phyloP scores from a whole-genome alignment of 352 stramenopile genomes.

The Lagenidium sp. region DNA sequence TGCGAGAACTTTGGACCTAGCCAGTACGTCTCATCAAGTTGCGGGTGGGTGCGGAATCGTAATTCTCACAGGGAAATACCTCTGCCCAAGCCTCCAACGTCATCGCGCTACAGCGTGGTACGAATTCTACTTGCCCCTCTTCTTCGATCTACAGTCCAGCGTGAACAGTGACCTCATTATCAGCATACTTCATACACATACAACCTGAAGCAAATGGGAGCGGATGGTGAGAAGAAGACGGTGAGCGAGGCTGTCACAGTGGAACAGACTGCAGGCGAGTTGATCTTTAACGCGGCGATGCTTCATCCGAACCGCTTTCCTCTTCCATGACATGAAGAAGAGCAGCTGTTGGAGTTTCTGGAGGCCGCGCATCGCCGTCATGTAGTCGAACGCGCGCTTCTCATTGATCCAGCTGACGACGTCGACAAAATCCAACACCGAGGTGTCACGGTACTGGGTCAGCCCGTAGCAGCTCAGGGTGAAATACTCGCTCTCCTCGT shows the following conservation, averaged over 20 bases:
- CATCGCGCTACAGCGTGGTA: too few species aligned
- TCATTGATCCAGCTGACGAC: slow-evolving; percentile 48
- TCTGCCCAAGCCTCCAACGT: too few species aligned
- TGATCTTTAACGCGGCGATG: slow-evolving; percentile 23
- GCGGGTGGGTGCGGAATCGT: too few species aligned
- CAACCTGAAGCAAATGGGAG: slow-evolving; percentile 19
- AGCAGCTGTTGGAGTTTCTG: slow-evolving; percentile 59
- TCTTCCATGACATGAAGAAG: slow-evolving; percentile 72
- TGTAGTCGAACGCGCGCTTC: slow-evolving; percentile 64
- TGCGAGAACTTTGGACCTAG: too few species aligned
- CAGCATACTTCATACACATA: too few species aligned
- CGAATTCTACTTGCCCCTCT: too few species aligned
- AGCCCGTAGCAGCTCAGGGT: slow-evolving; percentile 45
- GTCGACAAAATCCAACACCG: slow-evolving; percentile 44
- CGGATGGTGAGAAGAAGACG: slow-evolving; percentile 24
- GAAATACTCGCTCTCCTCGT: slow-evolving; percentile 33
- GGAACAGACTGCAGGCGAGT: slow-evolving; percentile 37
- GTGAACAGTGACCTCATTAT: too few species aligned
- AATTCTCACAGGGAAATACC: too few species aligned
- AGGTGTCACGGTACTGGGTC: slow-evolving; percentile 31
- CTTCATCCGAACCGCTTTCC: slow-evolving; percentile 31
- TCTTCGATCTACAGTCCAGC: too few species aligned
- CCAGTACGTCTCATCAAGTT: too few species aligned
- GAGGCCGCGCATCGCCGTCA: slow-evolving; percentile 52
- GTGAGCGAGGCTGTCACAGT: slow-evolving; percentile 28